Base-by-base conservation (phyloP, 352 stramenopile genomes). In the Pythium biforme region DNA sequence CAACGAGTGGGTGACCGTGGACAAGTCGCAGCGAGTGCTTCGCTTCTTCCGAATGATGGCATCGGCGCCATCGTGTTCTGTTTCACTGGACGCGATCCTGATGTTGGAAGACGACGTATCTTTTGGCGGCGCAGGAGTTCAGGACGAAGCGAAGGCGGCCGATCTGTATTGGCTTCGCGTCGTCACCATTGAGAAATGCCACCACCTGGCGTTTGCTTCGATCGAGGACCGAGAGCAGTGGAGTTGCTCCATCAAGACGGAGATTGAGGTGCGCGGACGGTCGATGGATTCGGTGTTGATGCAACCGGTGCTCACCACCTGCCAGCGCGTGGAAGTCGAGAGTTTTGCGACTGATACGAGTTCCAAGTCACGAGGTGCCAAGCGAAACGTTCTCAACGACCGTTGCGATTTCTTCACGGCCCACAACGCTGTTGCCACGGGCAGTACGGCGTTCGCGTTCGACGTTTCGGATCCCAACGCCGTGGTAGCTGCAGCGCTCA, bases 1-100 rank as follows among this genome's bases (percentile, higher is more conserved):
- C 15, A 74, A 85, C 55, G 78, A 88, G 48, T 88, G 76, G 76
- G 52, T 85, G 14, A 73, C 69, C n/a, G 45, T 88, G 2, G 74
- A 88, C 54, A 68, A 69, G 26, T 48, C 59, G 9, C 63, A 69
- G 1, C 66, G 70, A 14, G 41, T 72, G 8, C 59, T 88, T 2
- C 69, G 74, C 0, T 85, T 88, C 49, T 83, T 81, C 43, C 69
- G 76, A 0, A 78, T 77, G 60, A 66, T 76, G 45, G 57, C 73
- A 14, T 83, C 74, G 14, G 61, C 59, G 1, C 59, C 63, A 3
- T 74, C 72, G 26, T 69, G 79, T 17, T 45, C 64, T 1, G 69
- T 88, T 10, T 41, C 63, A 1, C 11, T 88, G 0, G 73, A 75
- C 27, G 49, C 68, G 0, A 62, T 85, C 3, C 23, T 85, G 17